Evolutionary conservation across 495 filamentous ascomycete genomes (phyloP), one percentile per base, ranked within the genome.

Genomic region (Neurospora terricola): DNA sequence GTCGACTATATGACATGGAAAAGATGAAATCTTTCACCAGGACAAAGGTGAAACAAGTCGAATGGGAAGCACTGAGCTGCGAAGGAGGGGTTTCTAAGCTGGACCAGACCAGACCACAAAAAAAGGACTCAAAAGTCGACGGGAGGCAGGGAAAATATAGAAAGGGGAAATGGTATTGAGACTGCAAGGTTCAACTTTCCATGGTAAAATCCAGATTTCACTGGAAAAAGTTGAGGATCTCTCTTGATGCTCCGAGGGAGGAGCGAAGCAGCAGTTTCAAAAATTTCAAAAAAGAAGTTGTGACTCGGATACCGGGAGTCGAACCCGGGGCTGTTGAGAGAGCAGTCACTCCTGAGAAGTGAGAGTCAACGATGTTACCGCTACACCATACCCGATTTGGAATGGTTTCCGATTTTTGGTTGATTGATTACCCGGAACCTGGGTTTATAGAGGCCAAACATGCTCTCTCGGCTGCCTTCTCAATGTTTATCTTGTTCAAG

Each of bases 371-470:
- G 54, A 62, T 62, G 54, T 62, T 62, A 62, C 54, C 54, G 54
- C 54, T 62, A 62, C 54, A 62, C 54, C 54, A 62, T 62, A 62
- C 54, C 54, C 54, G 54, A 62, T 62, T 16, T 16, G 54, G 54
- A 62, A 62, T 62, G 54, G 54, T 30, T 54, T 62, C 54, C 54
- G 27, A 62, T 62, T 7, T 7, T 14, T 62, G 5, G 12, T 27
- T 59, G 23, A 23, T 0, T 0, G 5, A 27, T 1, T 2, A 0
- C 5, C 21, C 0, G 1, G 4, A 11, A 11, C 4, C 0, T 0
- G 9, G 10, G 0, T 3, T 12, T 27, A 14, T 14, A 27, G 7
- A 5, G 16, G 8, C 42, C 18, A 45, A 45, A n/a, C 1, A 42
- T 42, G 14, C 2, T 3, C 30, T 2, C 30, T 34, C 4, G 34